phyloP scores from a whole-genome alignment of 1,284 basidiomycete genomes.

The Pholiota adiposa region DNA sequence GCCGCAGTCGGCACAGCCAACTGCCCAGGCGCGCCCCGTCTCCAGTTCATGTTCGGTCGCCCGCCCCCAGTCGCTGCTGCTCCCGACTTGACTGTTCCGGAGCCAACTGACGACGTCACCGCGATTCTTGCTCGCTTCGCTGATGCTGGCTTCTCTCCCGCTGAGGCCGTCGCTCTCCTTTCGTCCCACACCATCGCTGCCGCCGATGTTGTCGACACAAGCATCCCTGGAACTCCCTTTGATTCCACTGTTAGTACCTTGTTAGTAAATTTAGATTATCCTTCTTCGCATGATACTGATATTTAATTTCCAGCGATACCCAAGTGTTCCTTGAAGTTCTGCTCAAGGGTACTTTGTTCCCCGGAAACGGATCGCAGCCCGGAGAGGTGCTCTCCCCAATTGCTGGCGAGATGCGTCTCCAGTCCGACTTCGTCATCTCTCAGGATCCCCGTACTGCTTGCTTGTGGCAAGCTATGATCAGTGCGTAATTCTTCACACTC shows the following conservation, averaged over 20 bases:
- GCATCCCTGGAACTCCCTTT: slow-evolving; percentile 33
- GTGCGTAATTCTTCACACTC: not conserved
- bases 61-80: slow-evolving; percentile 24
- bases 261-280: slow-evolving; percentile 2
- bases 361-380: slow-evolving; percentile 22
- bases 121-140: slow-evolving; percentile 16
- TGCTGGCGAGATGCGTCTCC: slow-evolving; percentile 28
- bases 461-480: slow-evolving; percentile 9
- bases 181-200: slow-evolving; percentile 28
- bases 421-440: slow-evolving; percentile 26
- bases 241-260: slow-evolving; percentile 28
- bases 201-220: slow-evolving; percentile 11
- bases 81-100: slow-evolving; percentile 16
- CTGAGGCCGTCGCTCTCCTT: slow-evolving; percentile 40
- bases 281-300: not conserved
- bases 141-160: slow-evolving; percentile 32
- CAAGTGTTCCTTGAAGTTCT: slow-evolving; percentile 24
- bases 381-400: slow-evolving; percentile 22
- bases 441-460: slow-evolving; percentile 12
- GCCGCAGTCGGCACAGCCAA: slow-evolving; percentile 37
- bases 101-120: slow-evolving; percentile 22
- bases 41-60: slow-evolving; percentile 38
- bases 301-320: slow-evolving; percentile 10
- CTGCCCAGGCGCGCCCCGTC: slow-evolving; percentile 37
- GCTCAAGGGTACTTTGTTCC: slow-evolving; percentile 21